Base-by-base conservation (phyloP, 805 yeast species). In the Yarrowia phangngaensis region DNA sequence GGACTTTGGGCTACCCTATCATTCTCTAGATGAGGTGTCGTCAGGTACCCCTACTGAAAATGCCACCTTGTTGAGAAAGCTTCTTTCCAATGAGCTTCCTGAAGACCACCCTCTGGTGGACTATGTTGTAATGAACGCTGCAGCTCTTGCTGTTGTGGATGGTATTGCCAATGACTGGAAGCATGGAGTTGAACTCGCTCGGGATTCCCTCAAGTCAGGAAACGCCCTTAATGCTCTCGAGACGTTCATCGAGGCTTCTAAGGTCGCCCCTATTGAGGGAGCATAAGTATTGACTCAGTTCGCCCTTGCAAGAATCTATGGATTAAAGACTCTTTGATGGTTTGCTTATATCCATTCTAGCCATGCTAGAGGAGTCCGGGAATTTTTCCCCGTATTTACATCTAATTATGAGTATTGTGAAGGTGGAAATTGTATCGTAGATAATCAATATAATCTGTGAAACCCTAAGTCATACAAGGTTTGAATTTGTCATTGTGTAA, bases 41-140 rank as follows among this genome's bases (percentile, higher is more conserved):
- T 83, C 95, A 1, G 92, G 95, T 5, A 85, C 96, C 0, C 95
- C 98, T 0, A 71, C 70, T 24, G 87, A 86, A 59, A 92, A 92
- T 63, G 96, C 98, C 0, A 67, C 58, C 2, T 55, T 73, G 1
- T 73, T 88, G 41, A 74, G 75, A 52, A 60, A 69, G 34, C 67
- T 70, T 4, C 72, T 76, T 19, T 70, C 78, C 52, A 64, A 69
- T 31, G 63, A 73, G 54, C 62, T 66, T 20, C 65, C 64, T 2
- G 61, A 61, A 23, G 55, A 70, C 46, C 60, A 70, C 46, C 85
- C 97, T 3, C 66, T 89, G 12, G 79, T 81, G 45, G 96, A 92
- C 66, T 92, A 89, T 66, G 92, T 92, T n/a, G 64, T 90, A 51
- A 66, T 92, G 74, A 92, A 92, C 64, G 74, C 94, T 15, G 89